These are phyloP conservation scores for Sporisorium exsertum DNA, from an alignment of 1,284 basidiomycete genomes.

Conservation along the genomic window DNA sequence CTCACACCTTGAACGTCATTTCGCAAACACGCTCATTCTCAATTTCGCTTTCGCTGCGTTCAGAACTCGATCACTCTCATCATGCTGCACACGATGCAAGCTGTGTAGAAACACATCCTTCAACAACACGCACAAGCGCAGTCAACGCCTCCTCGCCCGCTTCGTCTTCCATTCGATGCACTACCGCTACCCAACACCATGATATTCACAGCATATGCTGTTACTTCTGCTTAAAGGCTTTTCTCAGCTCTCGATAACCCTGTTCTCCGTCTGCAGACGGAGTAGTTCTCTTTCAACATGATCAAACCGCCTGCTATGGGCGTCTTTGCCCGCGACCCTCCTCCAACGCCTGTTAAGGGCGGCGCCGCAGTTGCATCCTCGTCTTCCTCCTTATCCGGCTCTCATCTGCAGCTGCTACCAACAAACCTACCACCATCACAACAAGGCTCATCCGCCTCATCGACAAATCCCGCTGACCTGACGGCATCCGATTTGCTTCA, in stretches of 20 bases:
- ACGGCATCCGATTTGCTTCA: slow-evolving; percentile 17
- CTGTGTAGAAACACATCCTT: neutral
- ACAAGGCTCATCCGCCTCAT: neutral
- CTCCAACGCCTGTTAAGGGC: slow-evolving; percentile 10
- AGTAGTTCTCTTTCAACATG: slow-evolving; percentile 13
- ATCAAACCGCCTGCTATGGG: slow-evolving; percentile 52
- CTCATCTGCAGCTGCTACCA: slow-evolving; percentile 4
- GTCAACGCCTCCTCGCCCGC: neutral
- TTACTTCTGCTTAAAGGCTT: neutral
- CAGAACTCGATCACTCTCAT: neutral
- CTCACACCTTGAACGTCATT: neutral
- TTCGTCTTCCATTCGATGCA: slow-evolving; percentile 1
- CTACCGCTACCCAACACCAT: slow-evolving; percentile 1
- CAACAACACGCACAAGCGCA: neutral
- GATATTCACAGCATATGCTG: slow-evolving; percentile 1
- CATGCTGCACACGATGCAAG: neutral
- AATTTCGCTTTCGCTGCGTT: neutral
- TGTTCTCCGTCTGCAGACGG: neutral
- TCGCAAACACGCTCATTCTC: neutral
- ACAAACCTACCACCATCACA: slow-evolving; percentile 1
- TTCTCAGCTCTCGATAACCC: neutral
- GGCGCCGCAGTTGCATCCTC: slow-evolving; percentile 3
- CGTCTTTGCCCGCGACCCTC: slow-evolving; percentile 50
- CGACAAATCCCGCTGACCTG: slow-evolving; percentile 6
- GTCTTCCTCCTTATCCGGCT: slow-evolving; percentile 9